Evolutionary conservation across 805 yeast species (phyloP).

Genomic region (Starmerella geochares): DNA sequence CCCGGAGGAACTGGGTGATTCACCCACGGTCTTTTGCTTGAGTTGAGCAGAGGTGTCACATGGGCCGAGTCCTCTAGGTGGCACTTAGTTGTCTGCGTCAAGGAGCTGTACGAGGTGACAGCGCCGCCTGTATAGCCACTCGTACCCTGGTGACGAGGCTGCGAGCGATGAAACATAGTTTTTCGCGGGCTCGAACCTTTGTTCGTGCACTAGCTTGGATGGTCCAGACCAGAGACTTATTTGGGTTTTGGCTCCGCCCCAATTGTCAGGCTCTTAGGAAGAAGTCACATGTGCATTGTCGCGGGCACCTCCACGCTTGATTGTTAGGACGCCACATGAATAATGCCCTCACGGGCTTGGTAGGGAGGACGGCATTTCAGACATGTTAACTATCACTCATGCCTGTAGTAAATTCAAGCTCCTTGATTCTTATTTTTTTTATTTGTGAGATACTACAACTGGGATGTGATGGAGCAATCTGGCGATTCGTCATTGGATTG

Average conservation of each 20-base stretch:
- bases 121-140: background rate
- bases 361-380: too few relatives aligned
- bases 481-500: too few relatives aligned
- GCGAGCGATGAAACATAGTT: background rate
- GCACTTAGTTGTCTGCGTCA: background rate
- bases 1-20: background rate
- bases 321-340: too few relatives aligned
- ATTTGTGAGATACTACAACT: too few relatives aligned
- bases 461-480: too few relatives aligned
- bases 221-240: conserved; percentile 2
- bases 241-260: background rate
- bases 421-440: too few relatives aligned
- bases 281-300: conserved; percentile 1
- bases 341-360: too few relatives aligned
- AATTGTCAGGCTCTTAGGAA: background rate
- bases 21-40: background rate
- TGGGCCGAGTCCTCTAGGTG: background rate
- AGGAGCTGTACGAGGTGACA: too few relatives aligned
- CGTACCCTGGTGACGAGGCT: background rate
- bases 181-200: background rate
- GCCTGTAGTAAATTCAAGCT: too few relatives aligned
- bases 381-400: too few relatives aligned
- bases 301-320: too few relatives aligned
- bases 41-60: background rate
- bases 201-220: background rate